Evolutionary conservation across 768 basidiomycete genomes (phyloP), one percentile per base, ranked within the genome.

Genomic region (Suillus brevipes): DNA sequence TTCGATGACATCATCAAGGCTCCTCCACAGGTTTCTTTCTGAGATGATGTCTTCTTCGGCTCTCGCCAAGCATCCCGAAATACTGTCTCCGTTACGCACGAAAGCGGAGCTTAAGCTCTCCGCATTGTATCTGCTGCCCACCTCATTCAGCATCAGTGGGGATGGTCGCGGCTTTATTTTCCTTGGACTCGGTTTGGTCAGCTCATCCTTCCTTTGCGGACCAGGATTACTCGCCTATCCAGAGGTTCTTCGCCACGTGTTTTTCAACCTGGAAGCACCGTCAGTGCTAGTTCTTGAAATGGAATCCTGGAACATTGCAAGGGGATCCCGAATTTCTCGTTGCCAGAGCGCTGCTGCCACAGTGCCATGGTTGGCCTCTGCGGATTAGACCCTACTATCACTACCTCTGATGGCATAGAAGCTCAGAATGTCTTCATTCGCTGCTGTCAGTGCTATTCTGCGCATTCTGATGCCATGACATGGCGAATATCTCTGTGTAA

Each of bases 401-500:
- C 78, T 31, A 80, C 78, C 10, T 63, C 73, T 25, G 71, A 73
- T 12, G 77, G 78, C 7, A 75, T 81, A 78, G 78, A 82, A 34
- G 55, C 55, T 20, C 13, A 12, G 13, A 37, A 37, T 7, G 36
- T 23, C 55, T 13, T 56, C 34, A 37, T 56, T 23, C 34, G 7
- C 12, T 37, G 13, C 36, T 36, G 34, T 37, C 36, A 16, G 36
- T 56, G 55, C 13, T 12, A 56, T 37, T 13, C 55, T 1, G 36
- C 2, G 6, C 20, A n/a, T 37, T 14, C 55, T 23, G 6, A 37
- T 5, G 6, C 36, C n/a, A 56, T 55, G 49, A 3, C 34, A 34
- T 56, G 36, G n/a, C 6, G 36, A 37, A 37, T 4, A n/a, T n/a
- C 36, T 37, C 36, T 56, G 14, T 36, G n/a, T n/a, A 8, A 43